phyloP scores from a whole-genome alignment of 129 eudicot species.

The Artemisia tridentata region DNA sequence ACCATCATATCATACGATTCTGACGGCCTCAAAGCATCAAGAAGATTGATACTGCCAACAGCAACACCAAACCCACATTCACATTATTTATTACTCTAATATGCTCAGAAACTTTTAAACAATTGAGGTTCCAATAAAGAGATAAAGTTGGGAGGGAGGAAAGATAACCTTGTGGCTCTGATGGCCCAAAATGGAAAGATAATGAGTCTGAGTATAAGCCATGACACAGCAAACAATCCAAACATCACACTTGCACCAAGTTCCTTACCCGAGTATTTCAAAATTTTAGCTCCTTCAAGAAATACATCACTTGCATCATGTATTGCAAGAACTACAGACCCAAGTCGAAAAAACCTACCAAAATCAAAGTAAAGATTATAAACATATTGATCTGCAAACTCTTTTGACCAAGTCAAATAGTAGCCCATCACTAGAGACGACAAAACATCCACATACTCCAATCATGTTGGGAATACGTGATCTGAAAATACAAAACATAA shows the following conservation, averaged over 20 bases:
- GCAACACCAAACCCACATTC: not conserved
- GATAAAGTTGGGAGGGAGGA: not conserved
- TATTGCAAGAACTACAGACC: conserved; percentile 60
- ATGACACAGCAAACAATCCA: conserved; percentile 74
- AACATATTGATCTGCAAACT: not conserved
- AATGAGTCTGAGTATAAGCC: conserved; percentile 67
- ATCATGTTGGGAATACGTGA: conserved; percentile 9
- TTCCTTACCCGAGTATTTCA: conserved; percentile 69
- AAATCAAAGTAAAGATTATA: not conserved
- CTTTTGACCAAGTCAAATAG: not conserved
- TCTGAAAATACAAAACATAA: not conserved
- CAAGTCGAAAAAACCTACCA: conserved; percentile 65
- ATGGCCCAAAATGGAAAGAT: conserved; percentile 81
- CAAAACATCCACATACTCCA: not conserved
- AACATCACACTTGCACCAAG: conserved; percentile 66
- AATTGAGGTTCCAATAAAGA: not conserved
- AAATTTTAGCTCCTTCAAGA: conserved; percentile 76
- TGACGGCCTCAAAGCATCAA: conserved; percentile 53
- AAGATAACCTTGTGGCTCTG: conserved; percentile 58
- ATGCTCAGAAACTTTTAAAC: not conserved
- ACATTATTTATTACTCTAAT: not conserved
- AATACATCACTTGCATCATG: conserved; percentile 92
- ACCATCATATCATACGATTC: conserved; percentile 42
- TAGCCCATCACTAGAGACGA: not conserved
- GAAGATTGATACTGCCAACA: conserved; percentile 50